These are phyloP conservation scores for Hortiboletus flavorubellus DNA, from an alignment of 768 basidiomycete species.

Conservation along the genomic window DNA sequence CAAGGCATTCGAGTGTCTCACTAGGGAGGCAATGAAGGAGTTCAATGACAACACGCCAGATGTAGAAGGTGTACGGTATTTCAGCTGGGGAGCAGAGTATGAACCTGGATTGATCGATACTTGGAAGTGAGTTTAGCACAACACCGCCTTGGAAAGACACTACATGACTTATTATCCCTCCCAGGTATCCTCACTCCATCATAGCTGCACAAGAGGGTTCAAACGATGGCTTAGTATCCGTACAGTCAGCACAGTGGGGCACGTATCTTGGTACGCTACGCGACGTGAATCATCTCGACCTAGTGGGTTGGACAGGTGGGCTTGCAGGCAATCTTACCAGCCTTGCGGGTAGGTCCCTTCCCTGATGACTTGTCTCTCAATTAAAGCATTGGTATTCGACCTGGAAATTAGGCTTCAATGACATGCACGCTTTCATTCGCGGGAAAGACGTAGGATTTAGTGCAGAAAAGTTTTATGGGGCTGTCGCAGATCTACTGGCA, in stretches of 20 bases:
- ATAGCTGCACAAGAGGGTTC: constrained; percentile 85
- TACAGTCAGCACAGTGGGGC: constrained; percentile 89
- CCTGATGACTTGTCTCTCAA: background rate
- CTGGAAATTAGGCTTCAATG: constrained; percentile 45
- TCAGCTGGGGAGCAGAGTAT: constrained; percentile 93
- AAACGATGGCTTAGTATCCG: constrained; percentile 91
- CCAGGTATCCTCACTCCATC: constrained; percentile 69
- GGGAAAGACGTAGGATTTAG: constrained; percentile 91
- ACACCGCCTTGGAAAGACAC: background rate
- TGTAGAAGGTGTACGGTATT: constrained; percentile 76
- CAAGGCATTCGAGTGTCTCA: constrained; percentile 87
- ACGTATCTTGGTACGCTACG: constrained; percentile 91
- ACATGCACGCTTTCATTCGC: constrained; percentile 85
- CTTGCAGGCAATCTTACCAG: constrained; percentile 26
- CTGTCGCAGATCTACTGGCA: constrained; percentile 75
- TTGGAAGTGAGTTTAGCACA: constrained; percentile 52
- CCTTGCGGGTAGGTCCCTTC: constrained; percentile 15
- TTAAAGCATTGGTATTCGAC: background rate
- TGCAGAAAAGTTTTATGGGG: constrained; percentile 88
- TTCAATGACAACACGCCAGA: constrained; percentile 91
- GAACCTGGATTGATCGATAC: constrained; percentile 89
- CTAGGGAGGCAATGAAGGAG: constrained; percentile 75
- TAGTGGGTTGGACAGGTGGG: constrained; percentile 81
- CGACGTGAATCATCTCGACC: constrained; percentile 88
- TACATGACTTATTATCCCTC: background rate